Percentiles rank a stretch among this genome's conserved stretches.
Evolutionary conservation across 164 flowering plant genomes (phyloP).

Genomic region (Chimonanthus salicifolius): DNA sequence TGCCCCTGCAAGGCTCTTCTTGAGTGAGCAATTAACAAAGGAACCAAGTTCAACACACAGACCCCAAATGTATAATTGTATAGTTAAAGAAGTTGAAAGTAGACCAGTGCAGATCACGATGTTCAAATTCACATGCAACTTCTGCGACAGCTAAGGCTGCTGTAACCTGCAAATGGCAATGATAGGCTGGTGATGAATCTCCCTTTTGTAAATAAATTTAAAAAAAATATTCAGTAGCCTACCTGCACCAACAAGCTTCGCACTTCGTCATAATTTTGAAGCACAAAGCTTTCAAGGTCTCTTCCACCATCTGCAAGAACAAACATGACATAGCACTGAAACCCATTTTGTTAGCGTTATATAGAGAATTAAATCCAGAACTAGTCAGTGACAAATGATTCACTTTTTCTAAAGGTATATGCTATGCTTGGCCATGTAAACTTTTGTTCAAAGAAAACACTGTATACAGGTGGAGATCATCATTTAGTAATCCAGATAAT

Average conservation of each 20-base stretch:
- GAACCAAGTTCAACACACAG: background rate
- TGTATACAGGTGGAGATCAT: background rate
- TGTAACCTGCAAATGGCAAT: slow-evolving; percentile 50
- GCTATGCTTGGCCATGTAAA: background rate
- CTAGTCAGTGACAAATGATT: background rate
- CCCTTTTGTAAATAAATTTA: background rate
- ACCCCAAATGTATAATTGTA: background rate
- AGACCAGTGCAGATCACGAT: slow-evolving; percentile 92
- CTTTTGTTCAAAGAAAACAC: background rate
- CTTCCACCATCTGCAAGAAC: slow-evolving; percentile 83
- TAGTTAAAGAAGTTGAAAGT: slow-evolving; percentile 5
- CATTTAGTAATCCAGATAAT: background rate
- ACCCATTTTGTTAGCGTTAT: slow-evolving; percentile 12
- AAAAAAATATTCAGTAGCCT: background rate
- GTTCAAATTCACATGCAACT: slow-evolving; percentile 91
- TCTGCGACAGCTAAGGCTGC: slow-evolving; percentile 90
- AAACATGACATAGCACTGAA: slow-evolving; percentile 80
- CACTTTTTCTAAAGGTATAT: background rate
- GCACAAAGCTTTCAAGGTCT: slow-evolving; percentile 92
- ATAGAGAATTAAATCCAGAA: background rate
- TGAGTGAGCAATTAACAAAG: slow-evolving; percentile 5
- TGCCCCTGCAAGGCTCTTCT: slow-evolving; percentile 63
- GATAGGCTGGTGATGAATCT: background rate
- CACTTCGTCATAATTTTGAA: slow-evolving; percentile 69
- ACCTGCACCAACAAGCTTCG: slow-evolving; percentile 74